Base-by-base conservation (phyloP, 1,284 basidiomycete species). In the Apiotrichum montevideense region DNA sequence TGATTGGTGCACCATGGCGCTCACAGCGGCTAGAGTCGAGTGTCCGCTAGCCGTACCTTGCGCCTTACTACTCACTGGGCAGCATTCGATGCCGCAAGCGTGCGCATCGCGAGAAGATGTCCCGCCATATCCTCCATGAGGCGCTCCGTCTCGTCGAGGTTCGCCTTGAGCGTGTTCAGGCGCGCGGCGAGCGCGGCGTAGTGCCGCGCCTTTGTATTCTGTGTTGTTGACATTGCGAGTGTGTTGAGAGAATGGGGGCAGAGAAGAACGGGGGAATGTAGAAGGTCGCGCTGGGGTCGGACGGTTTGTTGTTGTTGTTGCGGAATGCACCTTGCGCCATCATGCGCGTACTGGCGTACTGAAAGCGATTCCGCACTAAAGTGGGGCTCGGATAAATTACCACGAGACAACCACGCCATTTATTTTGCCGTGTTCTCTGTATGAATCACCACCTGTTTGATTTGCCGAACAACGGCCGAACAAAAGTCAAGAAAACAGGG, bases 151-250 rank as follows among this genome's bases (percentile, higher is more conserved):
- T 73, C 70, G 35, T 55, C 59, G 43, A 77, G 67, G 44, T 74
- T 73, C 13, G 55, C 6, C 35, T 70, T 68, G 32, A 77, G 65
- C 8, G 59, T 58, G 37, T 68, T 59, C 1, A 77, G 57, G 2
- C 69, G 64, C 8, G 70, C 68, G 0, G 73, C 62, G 35, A 77
- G 67, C 21, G 72, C 70, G 34, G 69, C 65, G 55, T 76, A 76
- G 58, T 77, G 74, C 34, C 75, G 58, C 32, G 69, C 62, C 61
- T 77, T 77, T 51, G 66, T 46, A 50, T 59, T 62, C 39, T 61
- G 66, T 55, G 54, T 47, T 14, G 59, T 57, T 4, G 68, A 70
- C 63, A 68, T 66, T 42, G 21, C 21, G 21, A 21, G 21, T 15
- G 9, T 42, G 13, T 40, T 33, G 51, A 21, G 21, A 21, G 21